Evolutionary conservation across 192 early-diverging fungal species (phyloP).

Genomic region (Geranomyces michiganensis): DNA sequence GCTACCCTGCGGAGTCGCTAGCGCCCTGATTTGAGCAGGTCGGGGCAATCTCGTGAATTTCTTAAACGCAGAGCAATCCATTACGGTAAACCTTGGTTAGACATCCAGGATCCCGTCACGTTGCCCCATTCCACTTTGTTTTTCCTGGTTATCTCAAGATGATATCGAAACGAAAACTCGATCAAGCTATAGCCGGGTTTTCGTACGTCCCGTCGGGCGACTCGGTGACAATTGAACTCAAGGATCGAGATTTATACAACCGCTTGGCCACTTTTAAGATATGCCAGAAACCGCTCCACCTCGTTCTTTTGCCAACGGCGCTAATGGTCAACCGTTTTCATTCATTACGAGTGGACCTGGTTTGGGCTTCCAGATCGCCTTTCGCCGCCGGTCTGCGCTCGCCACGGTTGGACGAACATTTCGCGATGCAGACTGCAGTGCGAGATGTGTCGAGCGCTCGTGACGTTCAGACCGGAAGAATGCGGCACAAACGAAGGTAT

Average conservation of each 20-base stretch:
- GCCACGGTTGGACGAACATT: slow-evolving; percentile 14
- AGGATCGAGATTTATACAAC: slow-evolving; percentile 7
- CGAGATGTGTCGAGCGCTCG: background rate
- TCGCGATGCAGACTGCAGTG: background rate
- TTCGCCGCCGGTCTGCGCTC: slow-evolving; percentile 16
- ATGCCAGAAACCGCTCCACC: background rate
- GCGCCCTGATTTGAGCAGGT: too few relatives aligned
- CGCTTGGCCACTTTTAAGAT: slow-evolving; percentile 24
- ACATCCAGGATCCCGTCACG: too few relatives aligned
- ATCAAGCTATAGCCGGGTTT: background rate
- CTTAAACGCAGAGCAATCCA: too few relatives aligned
- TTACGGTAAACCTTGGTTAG: too few relatives aligned
- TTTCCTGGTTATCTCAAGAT: background rate
- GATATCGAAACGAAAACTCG: slow-evolving; percentile 24
- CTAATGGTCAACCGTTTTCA: background rate
- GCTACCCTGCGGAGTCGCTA: too few relatives aligned
- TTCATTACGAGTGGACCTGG: slow-evolving; percentile 22
- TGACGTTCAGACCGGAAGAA: background rate
- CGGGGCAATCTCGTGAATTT: too few relatives aligned
- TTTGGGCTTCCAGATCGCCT: slow-evolving; percentile 6
- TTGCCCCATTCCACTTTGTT: too few relatives aligned
- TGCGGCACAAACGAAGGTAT: background rate
- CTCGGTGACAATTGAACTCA: background rate
- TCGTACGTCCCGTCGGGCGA: background rate
- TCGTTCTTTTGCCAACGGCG: background rate